A percentile compares a stretch with the other conserved stretches of the same genome.
Evolutionary conservation across 2,329 filamentous ascomycete genomes (phyloP).

Genomic region (Cadophora luteo-olivacea): DNA sequence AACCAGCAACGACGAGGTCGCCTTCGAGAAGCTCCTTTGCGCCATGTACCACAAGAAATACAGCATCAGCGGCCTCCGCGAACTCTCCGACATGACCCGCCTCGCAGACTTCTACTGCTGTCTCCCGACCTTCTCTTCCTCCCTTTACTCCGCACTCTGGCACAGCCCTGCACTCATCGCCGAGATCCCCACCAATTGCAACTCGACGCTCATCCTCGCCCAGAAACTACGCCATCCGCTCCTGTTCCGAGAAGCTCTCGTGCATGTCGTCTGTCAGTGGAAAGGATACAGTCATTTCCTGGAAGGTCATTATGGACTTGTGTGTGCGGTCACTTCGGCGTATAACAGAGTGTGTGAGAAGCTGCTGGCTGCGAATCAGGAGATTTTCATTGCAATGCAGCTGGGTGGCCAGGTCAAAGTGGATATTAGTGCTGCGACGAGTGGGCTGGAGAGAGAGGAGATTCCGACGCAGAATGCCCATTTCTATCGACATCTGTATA

Average conservation of each 20-base stretch:
- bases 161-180: slow-evolving; percentile 13
- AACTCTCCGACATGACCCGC: slow-evolving; percentile 19
- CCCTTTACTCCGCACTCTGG: slow-evolving; percentile 20
- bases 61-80: not conserved
- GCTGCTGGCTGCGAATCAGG: slow-evolving; percentile 20
- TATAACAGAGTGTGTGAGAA: slow-evolving; percentile 24
- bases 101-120: slow-evolving; percentile 28
- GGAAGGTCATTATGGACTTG: slow-evolving; percentile 16
- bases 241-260: slow-evolving; percentile 28
- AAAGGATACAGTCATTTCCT: slow-evolving; percentile 17
- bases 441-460: slow-evolving; percentile 8
- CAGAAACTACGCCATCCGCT: slow-evolving; percentile 25
- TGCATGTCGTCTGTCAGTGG: slow-evolving; percentile 27
- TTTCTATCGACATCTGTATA: slow-evolving; percentile 19
- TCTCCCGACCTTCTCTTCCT: slow-evolving; percentile 23
- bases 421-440: slow-evolving; percentile 12
- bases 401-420: not conserved
- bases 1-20: not conserved
- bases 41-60: slow-evolving; percentile 30
- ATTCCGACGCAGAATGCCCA: slow-evolving; percentile 16
- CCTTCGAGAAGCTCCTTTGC: slow-evolving; percentile 27
- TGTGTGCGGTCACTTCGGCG: slow-evolving; percentile 13
- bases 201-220: slow-evolving; percentile 22
- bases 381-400: slow-evolving; percentile 15
- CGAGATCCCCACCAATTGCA: slow-evolving; percentile 16